Percentiles rank a stretch among this genome's conserved stretches.
These are phyloP conservation scores for Tylopilus cervinicoccineus DNA, from an alignment of 768 basidiomycete genomes.

Conservation along the genomic window DNA sequence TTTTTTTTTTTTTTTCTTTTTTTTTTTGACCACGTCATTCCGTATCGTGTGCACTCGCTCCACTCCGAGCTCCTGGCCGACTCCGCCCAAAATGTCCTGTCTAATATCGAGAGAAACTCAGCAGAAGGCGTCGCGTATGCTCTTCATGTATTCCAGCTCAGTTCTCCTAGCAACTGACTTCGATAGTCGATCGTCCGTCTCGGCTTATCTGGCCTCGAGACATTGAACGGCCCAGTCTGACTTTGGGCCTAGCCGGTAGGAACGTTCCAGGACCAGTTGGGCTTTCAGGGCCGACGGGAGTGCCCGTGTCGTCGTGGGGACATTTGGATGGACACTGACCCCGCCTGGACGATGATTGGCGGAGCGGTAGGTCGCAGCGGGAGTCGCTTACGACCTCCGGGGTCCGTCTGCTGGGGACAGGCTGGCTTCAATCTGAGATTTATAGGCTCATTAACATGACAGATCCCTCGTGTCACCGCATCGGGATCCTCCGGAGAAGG, in stretches of 20 bases:
- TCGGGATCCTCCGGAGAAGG: slow-evolving; percentile 24
- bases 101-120: slow-evolving; percentile 1
- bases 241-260: background rate
- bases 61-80: background rate
- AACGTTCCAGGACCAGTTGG: background rate
- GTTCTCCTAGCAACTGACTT: slow-evolving; percentile 10
- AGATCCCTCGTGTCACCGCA: slow-evolving; percentile 13
- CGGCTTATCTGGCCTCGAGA: slow-evolving; percentile 1
- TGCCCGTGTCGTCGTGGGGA: too few species aligned
- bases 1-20: background rate
- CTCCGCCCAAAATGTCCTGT: background rate
- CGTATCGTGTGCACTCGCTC: background rate
- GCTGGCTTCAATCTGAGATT: slow-evolving; percentile 30
- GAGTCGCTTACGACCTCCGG: slow-evolving; percentile 18
- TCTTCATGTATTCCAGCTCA: slow-evolving; percentile 1
- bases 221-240: slow-evolving; percentile 14
- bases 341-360: slow-evolving; percentile 2
- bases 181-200: background rate
- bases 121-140: slow-evolving; percentile 5
- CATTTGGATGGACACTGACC: background rate
- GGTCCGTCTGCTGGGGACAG: slow-evolving; percentile 13
- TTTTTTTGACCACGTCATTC: background rate
- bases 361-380: slow-evolving; percentile 3
- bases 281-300: too few species aligned
- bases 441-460: slow-evolving; percentile 14